Base-by-base conservation (phyloP, 2,329 filamentous ascomycete genomes). In the Sporothrix dimorphospora region DNA sequence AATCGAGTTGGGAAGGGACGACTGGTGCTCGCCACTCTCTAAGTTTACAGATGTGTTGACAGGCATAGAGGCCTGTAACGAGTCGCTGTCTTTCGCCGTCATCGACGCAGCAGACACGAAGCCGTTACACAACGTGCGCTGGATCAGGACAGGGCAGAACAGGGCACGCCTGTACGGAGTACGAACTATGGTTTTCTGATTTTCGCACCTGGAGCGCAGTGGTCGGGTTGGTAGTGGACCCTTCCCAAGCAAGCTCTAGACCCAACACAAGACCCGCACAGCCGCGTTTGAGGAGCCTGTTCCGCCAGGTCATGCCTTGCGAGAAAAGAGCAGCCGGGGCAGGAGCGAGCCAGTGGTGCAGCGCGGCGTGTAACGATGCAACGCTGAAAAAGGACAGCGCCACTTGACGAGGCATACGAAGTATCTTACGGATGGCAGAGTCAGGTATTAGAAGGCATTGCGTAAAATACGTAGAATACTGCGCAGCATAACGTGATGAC, bases 231-330 rank as follows among this genome's bases (percentile, higher is more conserved):
- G 59, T 24, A 42, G 61, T 65, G 59, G 59, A 47, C 21, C 38
- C 38, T 61, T 24, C 55, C 61, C 12, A 49, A 49, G 42, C 40
- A 47, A 30, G 21, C 61, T 47, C 40, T 49, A 47, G 45, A 34
- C 63, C 42, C n/a, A 30, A n/a, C 42, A 49, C 45, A 24, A 38
- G 65, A 68, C 27, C 65, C 27, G 63, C 65, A 68, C 65, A 68
- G 65, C 65, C 65, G 65, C 65, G 65, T 68, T 38, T 68, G 27
- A 24, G 47, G 19, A 49, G 63, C 63, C 63, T 51, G 63, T 61
- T 61, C 57, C 57, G 40, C 34, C 34, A 42, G 57, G 57, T 16
- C 63, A n/a, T 51, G 45, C 42, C 45, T 45, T 49, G 24, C 27
- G 19, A 14, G 24, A 34, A 14, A 49, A 6, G 42, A 66, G 61